Evolutionary conservation across 2,329 filamentous ascomycete genomes (phyloP).

Genomic region (Dryadomyces quercus-mongolicae): DNA sequence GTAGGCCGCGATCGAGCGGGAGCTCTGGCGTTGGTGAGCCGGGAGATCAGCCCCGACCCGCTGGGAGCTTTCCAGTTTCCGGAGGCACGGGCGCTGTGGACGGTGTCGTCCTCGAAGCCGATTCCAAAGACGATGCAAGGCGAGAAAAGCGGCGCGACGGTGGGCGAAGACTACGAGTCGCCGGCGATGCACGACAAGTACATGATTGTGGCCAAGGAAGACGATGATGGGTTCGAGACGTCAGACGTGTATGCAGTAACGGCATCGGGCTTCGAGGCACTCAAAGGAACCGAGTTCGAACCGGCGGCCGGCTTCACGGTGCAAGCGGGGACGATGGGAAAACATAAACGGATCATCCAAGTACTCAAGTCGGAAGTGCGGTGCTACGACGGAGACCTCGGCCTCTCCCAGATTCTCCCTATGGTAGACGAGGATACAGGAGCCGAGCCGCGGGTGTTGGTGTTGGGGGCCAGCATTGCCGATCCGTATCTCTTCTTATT

Average conservation of each 20-base stretch:
- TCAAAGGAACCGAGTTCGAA: conserved; percentile 82
- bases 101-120: conserved; percentile 57
- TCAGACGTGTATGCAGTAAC: conserved; percentile 69
- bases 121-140: conserved; percentile 47
- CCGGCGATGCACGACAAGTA: conserved; percentile 62
- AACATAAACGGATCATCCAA: conserved; percentile 72
- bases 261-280: conserved; percentile 60
- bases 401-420: conserved; percentile 79
- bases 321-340: conserved; percentile 73
- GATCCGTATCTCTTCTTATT: conserved; percentile 79
- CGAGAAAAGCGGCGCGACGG: conserved; percentile 34
- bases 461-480: conserved; percentile 69
- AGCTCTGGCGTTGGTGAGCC: conserved; percentile 63
- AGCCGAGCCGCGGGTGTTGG: conserved; percentile 64
- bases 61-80: conserved; percentile 61
- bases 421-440: conserved; percentile 87
- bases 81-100: conserved; percentile 69
- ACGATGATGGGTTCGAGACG: conserved; percentile 57
- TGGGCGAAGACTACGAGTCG: conserved; percentile 42
- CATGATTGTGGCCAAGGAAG: conserved; percentile 68
- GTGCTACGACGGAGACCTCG: conserved; percentile 83
- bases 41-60: conserved; percentile 62
- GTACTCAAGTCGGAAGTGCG: conserved; percentile 77
- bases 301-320: conserved; percentile 77
- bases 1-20: conserved; percentile 55